Evolutionary conservation across 768 basidiomycete genomes (phyloP).

Genomic region (Suillus bovinus): DNA sequence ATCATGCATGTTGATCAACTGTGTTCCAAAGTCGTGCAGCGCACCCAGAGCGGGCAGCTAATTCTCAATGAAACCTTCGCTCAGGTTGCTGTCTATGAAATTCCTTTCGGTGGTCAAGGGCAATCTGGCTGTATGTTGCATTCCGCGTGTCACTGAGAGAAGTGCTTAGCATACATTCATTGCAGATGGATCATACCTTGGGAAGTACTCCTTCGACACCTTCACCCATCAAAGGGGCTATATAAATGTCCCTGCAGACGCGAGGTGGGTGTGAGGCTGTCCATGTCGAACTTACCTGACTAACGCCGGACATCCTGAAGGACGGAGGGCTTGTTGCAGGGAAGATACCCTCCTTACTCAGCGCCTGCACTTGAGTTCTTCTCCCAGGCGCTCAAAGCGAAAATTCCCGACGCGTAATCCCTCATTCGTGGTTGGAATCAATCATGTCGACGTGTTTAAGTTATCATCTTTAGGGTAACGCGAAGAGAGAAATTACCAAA

Average conservation of each 20-base stretch:
- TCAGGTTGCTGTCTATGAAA: conserved; percentile 39
- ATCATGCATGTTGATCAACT: too few relatives aligned
- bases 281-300: background rate
- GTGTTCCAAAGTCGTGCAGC: conserved; percentile 41
- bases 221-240: conserved; percentile 47
- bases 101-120: conserved; percentile 53
- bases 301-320: conserved; percentile 27
- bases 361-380: conserved; percentile 1
- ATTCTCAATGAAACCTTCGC: conserved; percentile 55
- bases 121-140: conserved; percentile 54
- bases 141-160: background rate
- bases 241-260: conserved; percentile 54
- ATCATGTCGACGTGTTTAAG: background rate
- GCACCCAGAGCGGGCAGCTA: conserved; percentile 45
- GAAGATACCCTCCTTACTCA: conserved; percentile 63
- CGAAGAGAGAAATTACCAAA: too few relatives aligned
- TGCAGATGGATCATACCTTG: conserved; percentile 46
- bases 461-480: background rate
- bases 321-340: conserved; percentile 47
- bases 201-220: conserved; percentile 49
- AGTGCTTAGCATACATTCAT: too few relatives aligned
- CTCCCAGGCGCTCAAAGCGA: background rate
- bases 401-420: background rate
- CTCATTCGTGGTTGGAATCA: background rate
- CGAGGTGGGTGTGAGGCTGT: conserved; percentile 18